Evolutionary conservation across 2,329 filamentous ascomycete species (phyloP).

Genomic region (Ceratocystiopsis minuta): DNA sequence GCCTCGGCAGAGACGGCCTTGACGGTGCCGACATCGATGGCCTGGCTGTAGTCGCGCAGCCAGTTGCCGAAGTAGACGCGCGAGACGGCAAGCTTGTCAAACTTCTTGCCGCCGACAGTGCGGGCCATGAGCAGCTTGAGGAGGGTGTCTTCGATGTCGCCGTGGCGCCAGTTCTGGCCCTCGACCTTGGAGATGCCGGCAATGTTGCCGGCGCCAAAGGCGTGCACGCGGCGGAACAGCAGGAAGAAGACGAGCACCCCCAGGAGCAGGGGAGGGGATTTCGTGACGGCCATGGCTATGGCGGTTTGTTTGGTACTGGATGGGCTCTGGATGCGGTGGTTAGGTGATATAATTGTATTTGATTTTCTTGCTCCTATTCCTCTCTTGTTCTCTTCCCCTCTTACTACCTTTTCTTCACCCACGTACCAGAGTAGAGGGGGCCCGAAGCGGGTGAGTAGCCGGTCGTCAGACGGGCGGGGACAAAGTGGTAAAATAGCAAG

Average conservation of each 20-base stretch:
- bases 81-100: constrained; percentile 72
- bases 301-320: too few relatives aligned
- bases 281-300: neutral
- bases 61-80: constrained; percentile 94
- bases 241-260: constrained; percentile 44
- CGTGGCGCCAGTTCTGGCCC: constrained; percentile 75
- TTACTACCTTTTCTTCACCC: too few relatives aligned
- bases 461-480: neutral
- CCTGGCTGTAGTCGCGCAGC: constrained; percentile 85
- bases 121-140: constrained; percentile 49
- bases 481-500: neutral
- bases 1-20: constrained; percentile 82
- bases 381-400: neutral
- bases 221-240: constrained; percentile 49
- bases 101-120: constrained; percentile 55
- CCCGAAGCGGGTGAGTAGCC: too few relatives aligned
- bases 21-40: constrained; percentile 80
- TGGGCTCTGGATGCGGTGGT: too few relatives aligned
- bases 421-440: too few relatives aligned
- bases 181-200: constrained; percentile 64
- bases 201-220: constrained; percentile 82
- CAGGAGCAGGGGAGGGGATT: constrained; percentile 27
- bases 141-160: constrained; percentile 83
- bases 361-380: neutral
- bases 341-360: neutral